Evolutionary conservation across 2,329 filamentous ascomycete genomes (phyloP).

Genomic region (Exophiala lecanii-corni): DNA sequence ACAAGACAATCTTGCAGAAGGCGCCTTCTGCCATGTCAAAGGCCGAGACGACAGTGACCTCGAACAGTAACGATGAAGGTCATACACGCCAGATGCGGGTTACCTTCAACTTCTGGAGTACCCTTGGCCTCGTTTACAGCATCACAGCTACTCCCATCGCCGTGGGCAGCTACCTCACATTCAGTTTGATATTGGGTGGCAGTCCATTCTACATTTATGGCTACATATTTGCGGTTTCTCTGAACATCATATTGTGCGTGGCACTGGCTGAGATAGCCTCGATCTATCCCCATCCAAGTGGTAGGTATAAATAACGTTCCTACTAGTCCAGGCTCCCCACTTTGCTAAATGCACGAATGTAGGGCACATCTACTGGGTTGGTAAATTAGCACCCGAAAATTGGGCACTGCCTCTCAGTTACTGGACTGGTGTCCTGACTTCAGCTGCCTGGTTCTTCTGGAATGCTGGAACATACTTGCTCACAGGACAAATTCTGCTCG

Average conservation of each 20-base stretch:
- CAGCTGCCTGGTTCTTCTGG: conserved; percentile 51
- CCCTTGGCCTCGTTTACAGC: conserved; percentile 2
- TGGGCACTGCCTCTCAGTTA: conserved; percentile 47
- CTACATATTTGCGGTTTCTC: neutral
- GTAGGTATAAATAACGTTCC: neutral
- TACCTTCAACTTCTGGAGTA: conserved; percentile 4
- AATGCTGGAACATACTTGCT: conserved; percentile 33
- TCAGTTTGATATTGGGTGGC: conserved; percentile 1
- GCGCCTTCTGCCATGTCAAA: neutral
- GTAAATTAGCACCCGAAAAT: conserved; percentile 40
- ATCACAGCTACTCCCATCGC: conserved; percentile 1
- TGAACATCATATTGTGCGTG: neutral
- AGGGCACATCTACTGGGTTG: conserved; percentile 10
- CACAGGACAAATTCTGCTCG: conserved; percentile 12
- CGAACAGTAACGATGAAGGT: neutral
- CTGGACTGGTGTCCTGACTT: conserved; percentile 49
- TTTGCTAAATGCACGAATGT: neutral
- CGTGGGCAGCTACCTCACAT: conserved; percentile 2
- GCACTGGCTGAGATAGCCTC: neutral
- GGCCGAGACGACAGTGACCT: neutral
- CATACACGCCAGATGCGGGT: conserved; percentile 1
- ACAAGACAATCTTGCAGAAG: neutral
- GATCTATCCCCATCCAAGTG: neutral
- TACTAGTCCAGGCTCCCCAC: too few species aligned
- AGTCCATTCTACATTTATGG: neutral